phyloP scores from a whole-genome alignment of 2,329 filamentous ascomycete species.

The Cordyceps tenuipes region DNA sequence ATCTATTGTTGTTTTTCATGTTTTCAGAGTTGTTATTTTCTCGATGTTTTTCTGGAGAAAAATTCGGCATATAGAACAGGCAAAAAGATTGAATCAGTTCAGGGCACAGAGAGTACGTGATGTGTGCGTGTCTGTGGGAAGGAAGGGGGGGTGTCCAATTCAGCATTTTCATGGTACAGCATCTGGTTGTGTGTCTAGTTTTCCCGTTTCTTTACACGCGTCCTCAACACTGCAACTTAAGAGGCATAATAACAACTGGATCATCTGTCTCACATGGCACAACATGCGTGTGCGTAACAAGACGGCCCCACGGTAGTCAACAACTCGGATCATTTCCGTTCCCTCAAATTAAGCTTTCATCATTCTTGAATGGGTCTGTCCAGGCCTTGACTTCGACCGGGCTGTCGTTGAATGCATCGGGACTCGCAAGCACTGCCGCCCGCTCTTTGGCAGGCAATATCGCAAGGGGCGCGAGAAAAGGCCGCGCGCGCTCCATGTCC shows the following conservation, averaged over 20 bases:
- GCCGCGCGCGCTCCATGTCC: not conserved
- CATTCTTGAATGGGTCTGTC: not conserved
- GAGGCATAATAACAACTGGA: not conserved
- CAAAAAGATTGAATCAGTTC: not conserved
- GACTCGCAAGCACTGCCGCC: too few relatives aligned
- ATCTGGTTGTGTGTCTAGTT: not conserved
- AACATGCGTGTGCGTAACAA: too few relatives aligned
- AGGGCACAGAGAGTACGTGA: not conserved
- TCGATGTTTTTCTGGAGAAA: slow-evolving; percentile 6
- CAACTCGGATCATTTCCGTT: too few relatives aligned
- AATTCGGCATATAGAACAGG: slow-evolving; percentile 8
- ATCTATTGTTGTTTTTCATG: not conserved
- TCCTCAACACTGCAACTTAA: not conserved
- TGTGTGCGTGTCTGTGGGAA: not conserved
- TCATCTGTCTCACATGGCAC: too few relatives aligned
- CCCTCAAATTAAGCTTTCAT: not conserved
- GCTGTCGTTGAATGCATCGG: not conserved
- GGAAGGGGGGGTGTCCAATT: not conserved
- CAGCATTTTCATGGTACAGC: not conserved
- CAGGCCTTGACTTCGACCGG: not conserved
- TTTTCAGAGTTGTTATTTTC: not conserved
- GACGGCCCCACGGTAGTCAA: too few relatives aligned
- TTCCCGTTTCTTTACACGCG: too few relatives aligned
- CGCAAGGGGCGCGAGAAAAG: too few relatives aligned
- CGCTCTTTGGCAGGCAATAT: not conserved